Conservation (phyloP, 2,329 filamentous ascomycete species). For the Aspergillus hiratsukae region DNA sequence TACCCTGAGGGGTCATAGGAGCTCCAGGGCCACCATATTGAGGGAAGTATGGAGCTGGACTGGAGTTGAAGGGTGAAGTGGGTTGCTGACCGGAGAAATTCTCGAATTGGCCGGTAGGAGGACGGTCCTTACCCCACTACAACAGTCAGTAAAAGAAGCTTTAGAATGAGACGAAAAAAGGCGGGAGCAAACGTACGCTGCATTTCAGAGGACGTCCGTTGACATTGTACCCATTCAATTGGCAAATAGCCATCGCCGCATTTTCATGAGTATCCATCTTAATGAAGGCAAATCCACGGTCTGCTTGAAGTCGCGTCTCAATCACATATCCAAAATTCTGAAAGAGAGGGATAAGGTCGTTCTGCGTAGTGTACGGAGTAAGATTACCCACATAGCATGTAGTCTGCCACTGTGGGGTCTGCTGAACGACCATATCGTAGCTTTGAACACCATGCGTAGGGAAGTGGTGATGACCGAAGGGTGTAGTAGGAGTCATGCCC, state of each 20-base stretch:
- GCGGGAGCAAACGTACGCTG: slow-evolving; percentile 67
- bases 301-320: slow-evolving; percentile 95
- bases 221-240: slow-evolving; percentile 95
- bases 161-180: slow-evolving; percentile 24
- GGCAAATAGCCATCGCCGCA: slow-evolving; percentile 96
- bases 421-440: slow-evolving; percentile 92
- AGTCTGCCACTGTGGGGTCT: slow-evolving; percentile 97
- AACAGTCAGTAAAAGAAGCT: slow-evolving; percentile 23
- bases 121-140: slow-evolving; percentile 99
- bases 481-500: slow-evolving; percentile 96
- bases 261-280: slow-evolving; percentile 99
- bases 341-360: slow-evolving; percentile 95
- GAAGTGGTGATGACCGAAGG: slow-evolving; percentile 96
- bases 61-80: slow-evolving; percentile 64
- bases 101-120: slow-evolving; percentile 76
- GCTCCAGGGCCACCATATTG: slow-evolving; percentile 75
- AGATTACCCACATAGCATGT: slow-evolving; percentile 97
- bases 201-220: slow-evolving; percentile 96
- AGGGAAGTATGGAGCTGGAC: slow-evolving; percentile 80
- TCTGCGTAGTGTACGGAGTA: slow-evolving; percentile 94
- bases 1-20: slow-evolving; percentile 59
- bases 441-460: slow-evolving; percentile 94
- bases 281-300: slow-evolving; percentile 96
- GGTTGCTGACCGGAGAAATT: slow-evolving; percentile 78
- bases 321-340: slow-evolving; percentile 98